Evolutionary conservation across 2,329 filamentous ascomycete genomes (phyloP), one percentile per base, ranked within the genome.

Genomic region (Lachnellula arida): DNA sequence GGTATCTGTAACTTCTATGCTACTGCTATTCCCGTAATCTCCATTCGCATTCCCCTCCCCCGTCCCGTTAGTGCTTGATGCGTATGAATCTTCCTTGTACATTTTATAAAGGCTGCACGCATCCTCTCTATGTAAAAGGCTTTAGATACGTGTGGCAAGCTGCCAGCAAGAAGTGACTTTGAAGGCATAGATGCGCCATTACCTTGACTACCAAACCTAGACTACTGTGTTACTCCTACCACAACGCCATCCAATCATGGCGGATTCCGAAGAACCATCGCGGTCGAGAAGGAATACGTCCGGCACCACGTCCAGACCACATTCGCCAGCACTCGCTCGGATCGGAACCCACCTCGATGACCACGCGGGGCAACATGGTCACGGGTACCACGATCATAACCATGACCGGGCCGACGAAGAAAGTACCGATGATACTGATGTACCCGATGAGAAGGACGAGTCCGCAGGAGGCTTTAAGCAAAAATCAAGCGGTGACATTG

Each of bases 291-390:
- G n/a, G n/a, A 56, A 50, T 32, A 57, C 59, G 11, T 56, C 54
- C 25, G 52, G 54, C 8, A 52, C 54, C 34, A 37, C 44, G 43
- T 60, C 57, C 2, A 34, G 57, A 47, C 37, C 50, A 2, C 46
- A 50, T 9, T 56, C 60, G 23, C 54, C 57, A 46, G 19, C 19
- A 9, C 51, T 67, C 4, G 40, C 47, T 32, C 56, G 58, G 55
- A 37, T 64, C 32, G 15, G 44, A n/a, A 52, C 44, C 3, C 37
- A 56, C 44, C 43, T 52, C 7, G 49, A 56, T 28, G 49, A 56
- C 35, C 28, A 52, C 11, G 15, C 42, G 5, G 11, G 5, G 14
- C 14, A 32, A 5, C 12, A 25, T 37, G 51, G 51, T 19, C 49
- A 47, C 37, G 19, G 43, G 17, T 37, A 47, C 23, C 23, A 48